Percentiles rank a stretch among this genome's conserved stretches.
Conservation (phyloP, 2,329 filamentous ascomycete species). For the Plectosphaerella cucumerina region DNA sequence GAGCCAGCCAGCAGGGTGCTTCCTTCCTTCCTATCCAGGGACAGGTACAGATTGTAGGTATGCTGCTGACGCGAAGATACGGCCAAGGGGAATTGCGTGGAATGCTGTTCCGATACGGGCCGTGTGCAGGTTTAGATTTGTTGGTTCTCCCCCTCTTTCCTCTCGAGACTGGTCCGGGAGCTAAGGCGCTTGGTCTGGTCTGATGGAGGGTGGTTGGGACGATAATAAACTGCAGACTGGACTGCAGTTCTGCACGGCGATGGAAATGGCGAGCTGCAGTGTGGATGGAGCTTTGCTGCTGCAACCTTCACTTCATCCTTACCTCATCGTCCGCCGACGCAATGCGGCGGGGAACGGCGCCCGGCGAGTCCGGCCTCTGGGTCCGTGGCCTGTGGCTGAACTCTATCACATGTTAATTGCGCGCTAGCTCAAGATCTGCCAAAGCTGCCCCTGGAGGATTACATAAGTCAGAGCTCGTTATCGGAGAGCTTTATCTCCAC, state of each 20-base stretch:
- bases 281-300: no score
- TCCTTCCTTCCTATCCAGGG: no score
- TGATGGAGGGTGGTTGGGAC: background rate
- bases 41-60: no score
- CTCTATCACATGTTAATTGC: constrained; percentile 11
- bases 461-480: background rate
- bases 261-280: no score
- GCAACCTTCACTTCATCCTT: background rate
- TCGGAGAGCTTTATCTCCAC: constrained; percentile 5
- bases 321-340: background rate
- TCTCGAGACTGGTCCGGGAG: background rate
- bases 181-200: no score
- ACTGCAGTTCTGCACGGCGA: no score
- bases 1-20: no score
- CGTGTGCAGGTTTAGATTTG: background rate
- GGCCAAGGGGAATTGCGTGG: background rate
- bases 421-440: background rate
- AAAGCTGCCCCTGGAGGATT: background rate
- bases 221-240: no score
- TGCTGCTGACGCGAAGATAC: background rate
- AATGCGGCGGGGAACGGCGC: background rate
- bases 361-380: background rate
- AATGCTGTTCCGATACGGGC: background rate
- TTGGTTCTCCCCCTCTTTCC: background rate
- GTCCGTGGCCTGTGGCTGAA: constrained; percentile 8